Conservation (phyloP, 352 stramenopile genomes). For the Aphanomyces invadans region DNA sequence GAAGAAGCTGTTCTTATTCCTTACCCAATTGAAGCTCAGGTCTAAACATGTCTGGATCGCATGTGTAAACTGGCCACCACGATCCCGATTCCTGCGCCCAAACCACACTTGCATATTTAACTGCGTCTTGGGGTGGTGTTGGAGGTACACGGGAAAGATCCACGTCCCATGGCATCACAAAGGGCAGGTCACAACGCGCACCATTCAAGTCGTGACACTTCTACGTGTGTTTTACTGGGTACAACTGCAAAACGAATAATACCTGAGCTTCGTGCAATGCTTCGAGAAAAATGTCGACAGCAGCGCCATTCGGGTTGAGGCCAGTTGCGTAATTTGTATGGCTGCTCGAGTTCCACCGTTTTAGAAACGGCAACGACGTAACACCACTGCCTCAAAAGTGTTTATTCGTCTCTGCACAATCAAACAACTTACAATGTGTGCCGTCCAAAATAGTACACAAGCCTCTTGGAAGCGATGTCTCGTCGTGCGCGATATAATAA, state of each 20-base stretch:
- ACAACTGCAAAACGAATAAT: too few relatives aligned
- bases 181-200: neutral
- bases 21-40: neutral
- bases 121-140: neutral
- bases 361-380: neutral
- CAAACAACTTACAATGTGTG: constrained; percentile 1
- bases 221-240: too few relatives aligned
- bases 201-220: neutral
- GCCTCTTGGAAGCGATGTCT: neutral
- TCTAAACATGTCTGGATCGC: neutral
- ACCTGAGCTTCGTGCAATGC: neutral
- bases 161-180: neutral
- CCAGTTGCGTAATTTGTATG: neutral
- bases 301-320: neutral
- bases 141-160: neutral
- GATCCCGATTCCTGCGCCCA: neutral
- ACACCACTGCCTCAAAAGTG: neutral
- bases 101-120: neutral
- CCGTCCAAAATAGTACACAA: constrained; percentile 10
- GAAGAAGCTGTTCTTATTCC: neutral
- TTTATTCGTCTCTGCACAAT: neutral
- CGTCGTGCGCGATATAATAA: neutral
- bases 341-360: neutral
- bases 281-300: neutral
- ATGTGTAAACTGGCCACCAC: constrained; percentile 11